phyloP scores from a whole-genome alignment of 2,329 filamentous ascomycete species.

The Lasiodiplodia hormozganensis region DNA sequence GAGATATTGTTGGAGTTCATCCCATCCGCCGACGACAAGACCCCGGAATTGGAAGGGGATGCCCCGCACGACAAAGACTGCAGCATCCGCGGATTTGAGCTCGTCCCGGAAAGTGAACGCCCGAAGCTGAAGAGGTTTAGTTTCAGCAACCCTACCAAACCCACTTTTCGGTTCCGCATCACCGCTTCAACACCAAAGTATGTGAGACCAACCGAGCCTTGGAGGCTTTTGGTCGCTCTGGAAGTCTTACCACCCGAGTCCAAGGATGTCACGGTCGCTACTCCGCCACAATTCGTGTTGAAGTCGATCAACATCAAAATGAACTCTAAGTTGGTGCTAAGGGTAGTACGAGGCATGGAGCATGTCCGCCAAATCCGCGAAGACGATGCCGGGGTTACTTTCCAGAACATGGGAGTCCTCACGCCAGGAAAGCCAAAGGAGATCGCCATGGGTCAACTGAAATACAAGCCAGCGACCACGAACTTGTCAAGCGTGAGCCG shows the following conservation, averaged over 20 bases:
- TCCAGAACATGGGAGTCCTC: neutral
- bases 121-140: neutral
- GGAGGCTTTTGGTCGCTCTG: neutral
- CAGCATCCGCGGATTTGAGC: neutral
- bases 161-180: neutral
- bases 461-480: neutral
- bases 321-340: neutral
- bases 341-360: neutral
- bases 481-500: neutral
- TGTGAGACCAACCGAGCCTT: constrained; percentile 6
- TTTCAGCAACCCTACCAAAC: constrained; percentile 1
- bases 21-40: neutral
- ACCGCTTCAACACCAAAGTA: neutral
- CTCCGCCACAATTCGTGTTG: neutral
- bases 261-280: neutral
- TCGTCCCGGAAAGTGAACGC: constrained; percentile 1
- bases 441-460: constrained; percentile 11
- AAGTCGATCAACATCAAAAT: constrained; percentile 6
- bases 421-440: neutral
- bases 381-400: neutral
- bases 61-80: neutral
- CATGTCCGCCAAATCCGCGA: neutral
- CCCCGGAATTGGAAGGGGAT: neutral
- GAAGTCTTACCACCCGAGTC: neutral
- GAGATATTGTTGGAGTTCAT: neutral